A percentile compares a stretch with the other conserved stretches of the same genome.
Conservation (phyloP, 2,329 filamentous ascomycete genomes). For the Sclerotinia sclerotiorum region DNA sequence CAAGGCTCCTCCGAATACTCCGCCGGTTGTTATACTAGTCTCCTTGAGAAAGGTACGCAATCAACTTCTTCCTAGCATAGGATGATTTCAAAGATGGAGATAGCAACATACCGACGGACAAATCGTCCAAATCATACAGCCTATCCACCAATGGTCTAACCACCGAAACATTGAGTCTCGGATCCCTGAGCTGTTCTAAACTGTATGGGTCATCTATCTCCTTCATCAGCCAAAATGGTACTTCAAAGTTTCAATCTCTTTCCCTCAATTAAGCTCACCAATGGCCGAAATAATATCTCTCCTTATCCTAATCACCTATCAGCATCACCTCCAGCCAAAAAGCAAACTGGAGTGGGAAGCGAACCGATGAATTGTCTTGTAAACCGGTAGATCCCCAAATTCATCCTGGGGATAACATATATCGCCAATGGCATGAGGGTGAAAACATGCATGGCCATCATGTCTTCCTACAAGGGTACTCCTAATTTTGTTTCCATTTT, state of each 20-base stretch:
- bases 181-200: constrained; percentile 74
- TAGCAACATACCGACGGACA: constrained; percentile 63
- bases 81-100: not conserved
- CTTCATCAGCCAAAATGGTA: not conserved
- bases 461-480: constrained; percentile 7
- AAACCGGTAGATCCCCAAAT: constrained; percentile 60
- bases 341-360: not conserved
- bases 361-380: constrained; percentile 71
- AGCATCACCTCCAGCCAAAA: not conserved
- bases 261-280: constrained; percentile 49
- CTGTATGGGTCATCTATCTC: constrained; percentile 61
- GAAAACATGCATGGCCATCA: constrained; percentile 33
- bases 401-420: constrained; percentile 35
- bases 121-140: constrained; percentile 74
- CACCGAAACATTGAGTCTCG: constrained; percentile 72
- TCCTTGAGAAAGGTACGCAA: not conserved
- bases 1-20: not conserved
- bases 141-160: constrained; percentile 82
- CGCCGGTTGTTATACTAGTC: not conserved
- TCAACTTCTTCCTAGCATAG: not conserved
- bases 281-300: constrained; percentile 63
- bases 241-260: not conserved
- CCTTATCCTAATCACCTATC: constrained; percentile 47
- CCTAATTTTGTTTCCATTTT: not conserved
- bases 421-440: constrained; percentile 33